Evolutionary conservation across 2,329 filamentous ascomycete species (phyloP).

Genomic region (Neurospora sp.): DNA sequence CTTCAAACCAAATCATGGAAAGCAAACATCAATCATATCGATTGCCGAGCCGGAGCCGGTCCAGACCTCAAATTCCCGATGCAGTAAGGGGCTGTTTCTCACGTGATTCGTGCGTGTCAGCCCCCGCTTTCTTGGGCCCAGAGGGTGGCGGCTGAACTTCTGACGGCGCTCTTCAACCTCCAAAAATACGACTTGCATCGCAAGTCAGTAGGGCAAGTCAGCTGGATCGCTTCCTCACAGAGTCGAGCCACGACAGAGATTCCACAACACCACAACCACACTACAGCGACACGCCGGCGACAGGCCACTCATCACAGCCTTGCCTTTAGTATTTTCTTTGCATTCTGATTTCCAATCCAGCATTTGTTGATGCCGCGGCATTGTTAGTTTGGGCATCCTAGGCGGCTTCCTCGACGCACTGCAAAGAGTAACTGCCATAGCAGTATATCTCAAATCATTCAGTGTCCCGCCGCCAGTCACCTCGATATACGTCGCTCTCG

Average conservation of each 20-base stretch:
- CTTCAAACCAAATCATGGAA: not conserved
- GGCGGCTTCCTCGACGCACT: not conserved
- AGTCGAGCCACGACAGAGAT: not conserved
- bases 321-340: not conserved
- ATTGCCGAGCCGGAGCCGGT: not conserved
- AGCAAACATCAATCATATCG: not conserved
- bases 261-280: not conserved
- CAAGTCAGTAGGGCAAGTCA: not conserved
- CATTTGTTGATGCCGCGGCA: conserved; percentile 11
- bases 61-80: not conserved
- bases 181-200: not conserved
- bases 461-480: not conserved
- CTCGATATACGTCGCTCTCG: not conserved
- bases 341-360: not conserved
- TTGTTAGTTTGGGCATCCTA: not conserved
- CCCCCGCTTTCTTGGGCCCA: not conserved
- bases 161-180: not conserved
- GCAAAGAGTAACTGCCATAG: not conserved
- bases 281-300: not conserved
- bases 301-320: not conserved
- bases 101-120: not conserved
- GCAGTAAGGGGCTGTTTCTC: not conserved
- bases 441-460: not conserved
- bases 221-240: not conserved
- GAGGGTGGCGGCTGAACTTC: not conserved